Evolutionary conservation across 2,329 filamentous ascomycete species (phyloP), one percentile per base, ranked within the genome.

Genomic region (Colletotrichum eremochloae): DNA sequence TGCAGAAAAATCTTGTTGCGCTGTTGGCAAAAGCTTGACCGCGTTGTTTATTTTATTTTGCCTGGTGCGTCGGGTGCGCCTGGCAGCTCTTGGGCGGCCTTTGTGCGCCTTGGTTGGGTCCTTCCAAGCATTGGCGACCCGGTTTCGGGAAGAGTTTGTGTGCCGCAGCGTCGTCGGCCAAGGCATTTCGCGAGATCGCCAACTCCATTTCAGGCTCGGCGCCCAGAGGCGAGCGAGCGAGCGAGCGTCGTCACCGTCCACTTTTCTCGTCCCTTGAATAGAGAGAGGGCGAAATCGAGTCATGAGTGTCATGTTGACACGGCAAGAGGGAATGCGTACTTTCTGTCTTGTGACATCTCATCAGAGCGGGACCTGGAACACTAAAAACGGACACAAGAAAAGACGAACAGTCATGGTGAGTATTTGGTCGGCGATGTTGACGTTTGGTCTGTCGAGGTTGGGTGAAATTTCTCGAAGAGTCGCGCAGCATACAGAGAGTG

Each of bases 21-120:
- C 42, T 20, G 36, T 73, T 73, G 67, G 70, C 70, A 63, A 71
- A 73, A 73, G 70, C 70, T 73, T 73, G 70, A 73, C 48, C 52
- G 36, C 24, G 20, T 20, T n/a, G 5, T 48, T 48, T 40, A 9
- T 31, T 56, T 5, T 38, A 2, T 11, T 11, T 14, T 15, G 3
- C 61, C 40, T 52, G 52, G 55, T n/a, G 20, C 42, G 29, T 65
- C 42, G 38, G 38, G 60, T 55, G 20, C 31, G 9, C 1, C 31
- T 65, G 60, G 44, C 52, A 58, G 29, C 52, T 71, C 57, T 63
- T 56, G 63, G 1, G 24, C 44, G 40, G 33, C 14, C 42, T 71
- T 71, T 71, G 63, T 63, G 68, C n/a, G 44, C 56, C 64, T 20
- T 64, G 58, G n/a, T 64, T 68, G 65, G 44, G 53, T 46, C 36